A percentile compares a stretch with the other conserved stretches of the same genome.
Evolutionary conservation across 805 yeast species (phyloP).

Genomic region (Vanderwaltozyma verrucispora): DNA sequence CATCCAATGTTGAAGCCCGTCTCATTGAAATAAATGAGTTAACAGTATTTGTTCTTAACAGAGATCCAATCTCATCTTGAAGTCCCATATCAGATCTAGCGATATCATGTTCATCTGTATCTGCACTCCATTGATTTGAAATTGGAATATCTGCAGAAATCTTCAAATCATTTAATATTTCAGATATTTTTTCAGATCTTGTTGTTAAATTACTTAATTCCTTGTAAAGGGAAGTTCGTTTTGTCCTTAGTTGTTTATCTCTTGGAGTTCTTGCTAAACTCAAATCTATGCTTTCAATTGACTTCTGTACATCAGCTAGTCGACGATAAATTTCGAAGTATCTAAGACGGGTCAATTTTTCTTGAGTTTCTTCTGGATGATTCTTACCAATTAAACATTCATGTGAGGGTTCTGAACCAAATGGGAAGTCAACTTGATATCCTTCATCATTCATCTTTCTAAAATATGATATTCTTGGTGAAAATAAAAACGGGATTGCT

Average conservation of each 20-base stretch:
- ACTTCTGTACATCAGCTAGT: conserved; percentile 29
- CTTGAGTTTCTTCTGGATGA: conserved; percentile 48
- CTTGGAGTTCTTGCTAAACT: not conserved
- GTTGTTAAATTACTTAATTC: conserved; percentile 27
- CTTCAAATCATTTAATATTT: conserved; percentile 24
- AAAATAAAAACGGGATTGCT: conserved; percentile 37
- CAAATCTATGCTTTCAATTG: conserved; percentile 5
- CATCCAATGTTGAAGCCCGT: conserved; percentile 17
- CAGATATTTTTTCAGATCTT: conserved; percentile 24
- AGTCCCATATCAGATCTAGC: conserved; percentile 2
- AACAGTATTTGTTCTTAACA: conserved; percentile 16
- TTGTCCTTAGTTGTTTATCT: conserved; percentile 1
- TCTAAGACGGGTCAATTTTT: conserved; percentile 34
- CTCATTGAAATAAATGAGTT: conserved; percentile 27
- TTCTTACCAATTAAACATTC: conserved; percentile 40
- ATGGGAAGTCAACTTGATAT: conserved; percentile 40
- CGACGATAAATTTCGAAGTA: too few species aligned
- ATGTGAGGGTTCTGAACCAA: conserved; percentile 49
- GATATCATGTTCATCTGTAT: conserved; percentile 12
- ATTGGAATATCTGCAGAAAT: conserved; percentile 17
- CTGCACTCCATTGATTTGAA: conserved; percentile 3
- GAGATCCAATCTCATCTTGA: not conserved
- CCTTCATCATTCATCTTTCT: conserved; percentile 40
- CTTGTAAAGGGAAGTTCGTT: conserved; percentile 10
- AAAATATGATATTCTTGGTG: conserved; percentile 54